A percentile compares a stretch with the other conserved stretches of the same genome.
Conservation (phyloP, 2,329 filamentous ascomycete genomes). For the Rosellinia necatrix region DNA sequence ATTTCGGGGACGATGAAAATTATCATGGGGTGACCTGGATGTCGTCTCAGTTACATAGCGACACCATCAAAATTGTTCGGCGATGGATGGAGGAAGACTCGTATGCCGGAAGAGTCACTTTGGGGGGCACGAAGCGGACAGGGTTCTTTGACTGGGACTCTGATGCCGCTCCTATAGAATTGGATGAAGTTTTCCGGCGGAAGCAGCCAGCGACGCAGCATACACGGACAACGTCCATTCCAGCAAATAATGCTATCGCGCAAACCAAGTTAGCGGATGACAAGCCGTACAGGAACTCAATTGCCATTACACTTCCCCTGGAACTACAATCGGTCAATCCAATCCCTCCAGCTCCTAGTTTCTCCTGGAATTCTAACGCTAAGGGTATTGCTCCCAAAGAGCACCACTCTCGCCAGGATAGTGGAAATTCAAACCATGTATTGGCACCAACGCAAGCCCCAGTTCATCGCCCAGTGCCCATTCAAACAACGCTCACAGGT, state of each 20-base stretch:
- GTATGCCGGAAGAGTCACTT: slow-evolving; percentile 54
- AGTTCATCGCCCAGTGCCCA: slow-evolving; percentile 1
- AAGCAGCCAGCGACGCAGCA: slow-evolving; percentile 37
- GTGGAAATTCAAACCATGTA: neutral
- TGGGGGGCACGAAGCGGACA: slow-evolving; percentile 50
- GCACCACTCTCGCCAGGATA: neutral
- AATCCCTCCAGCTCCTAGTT: slow-evolving; percentile 23
- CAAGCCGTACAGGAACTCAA: slow-evolving; percentile 27
- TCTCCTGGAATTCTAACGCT: slow-evolving; percentile 33
- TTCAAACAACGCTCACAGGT: slow-evolving; percentile 20
- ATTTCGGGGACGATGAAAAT: slow-evolving; percentile 61
- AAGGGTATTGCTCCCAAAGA: slow-evolving; percentile 10
- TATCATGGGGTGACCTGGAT: slow-evolving; percentile 64
- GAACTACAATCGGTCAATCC: neutral
- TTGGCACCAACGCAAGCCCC: neutral
- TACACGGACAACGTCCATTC: slow-evolving; percentile 35
- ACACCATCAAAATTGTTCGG: slow-evolving; percentile 62
- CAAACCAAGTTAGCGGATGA: neutral
- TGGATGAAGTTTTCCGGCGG: slow-evolving; percentile 51
- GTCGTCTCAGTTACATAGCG: slow-evolving; percentile 56
- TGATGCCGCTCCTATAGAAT: slow-evolving; percentile 53
- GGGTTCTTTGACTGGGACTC: slow-evolving; percentile 67
- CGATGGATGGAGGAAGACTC: slow-evolving; percentile 71
- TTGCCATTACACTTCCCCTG: slow-evolving; percentile 23
- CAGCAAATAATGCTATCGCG: slow-evolving; percentile 20